These are phyloP conservation scores for Trypanosoma platydactyli DNA, from an alignment of 208 protist species.

Conservation along the genomic window DNA sequence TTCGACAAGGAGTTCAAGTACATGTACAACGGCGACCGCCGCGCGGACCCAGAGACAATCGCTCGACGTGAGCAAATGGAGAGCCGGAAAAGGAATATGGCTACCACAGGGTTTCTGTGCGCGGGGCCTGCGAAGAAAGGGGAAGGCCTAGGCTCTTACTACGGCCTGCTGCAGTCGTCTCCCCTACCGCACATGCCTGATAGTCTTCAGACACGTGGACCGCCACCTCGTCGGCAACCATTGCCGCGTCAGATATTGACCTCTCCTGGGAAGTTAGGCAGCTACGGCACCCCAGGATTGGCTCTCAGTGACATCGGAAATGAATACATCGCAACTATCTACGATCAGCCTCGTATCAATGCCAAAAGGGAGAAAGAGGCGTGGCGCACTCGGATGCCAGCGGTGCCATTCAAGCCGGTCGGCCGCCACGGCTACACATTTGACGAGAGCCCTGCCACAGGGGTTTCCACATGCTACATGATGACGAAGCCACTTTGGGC, in stretches of 20 bases:
- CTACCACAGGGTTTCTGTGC: conserved; percentile 77
- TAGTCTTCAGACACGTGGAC: conserved; percentile 40
- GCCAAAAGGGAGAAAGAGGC: conserved; percentile 44
- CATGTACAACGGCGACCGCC: conserved; percentile 87
- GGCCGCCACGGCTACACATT: conserved; percentile 83
- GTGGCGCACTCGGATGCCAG: conserved; percentile 65
- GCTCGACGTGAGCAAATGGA: conserved; percentile 50
- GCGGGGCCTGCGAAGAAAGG: conserved; percentile 42
- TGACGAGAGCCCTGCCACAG: conserved; percentile 71
- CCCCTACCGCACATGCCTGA: conserved; percentile 64
- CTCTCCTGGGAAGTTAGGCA: conserved; percentile 65
- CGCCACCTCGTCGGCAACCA: conserved; percentile 33
- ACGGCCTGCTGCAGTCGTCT: conserved; percentile 63
- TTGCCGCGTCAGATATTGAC: conserved; percentile 78
- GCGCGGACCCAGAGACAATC: conserved; percentile 57
- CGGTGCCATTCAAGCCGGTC: conserved; percentile 58
- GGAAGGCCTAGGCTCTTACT: conserved; percentile 84
- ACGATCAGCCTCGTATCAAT: conserved; percentile 75
- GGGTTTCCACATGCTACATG: conserved; percentile 73
- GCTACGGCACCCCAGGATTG: conserved; percentile 64
- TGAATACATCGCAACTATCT: conserved; percentile 84
- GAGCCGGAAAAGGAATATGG: conserved; percentile 70
- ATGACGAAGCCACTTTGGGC: conserved; percentile 75
- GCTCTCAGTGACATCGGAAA: conserved; percentile 53
- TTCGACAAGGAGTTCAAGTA: conserved; percentile 84